These are phyloP conservation scores for Arctium lappa DNA, from an alignment of 129 eudicot species.

Conservation along the genomic window DNA sequence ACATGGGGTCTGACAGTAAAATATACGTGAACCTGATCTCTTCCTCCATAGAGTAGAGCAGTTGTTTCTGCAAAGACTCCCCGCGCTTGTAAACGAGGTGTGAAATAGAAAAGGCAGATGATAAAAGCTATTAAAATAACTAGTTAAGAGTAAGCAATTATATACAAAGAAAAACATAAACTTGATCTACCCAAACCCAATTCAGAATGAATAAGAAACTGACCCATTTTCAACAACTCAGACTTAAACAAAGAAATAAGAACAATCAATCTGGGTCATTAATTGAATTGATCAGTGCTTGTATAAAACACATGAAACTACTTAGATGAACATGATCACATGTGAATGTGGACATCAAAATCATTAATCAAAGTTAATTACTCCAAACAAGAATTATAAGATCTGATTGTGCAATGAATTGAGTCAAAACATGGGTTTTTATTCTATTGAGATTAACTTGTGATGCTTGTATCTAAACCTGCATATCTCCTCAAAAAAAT, in stretches of 20 bases:
- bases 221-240: background rate
- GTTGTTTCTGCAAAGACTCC: too few relatives aligned
- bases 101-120: background rate
- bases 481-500: constrained; percentile 89
- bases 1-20: background rate
- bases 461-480: constrained; percentile 61
- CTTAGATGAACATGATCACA: background rate
- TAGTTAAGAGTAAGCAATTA: background rate
- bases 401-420: constrained; percentile 3
- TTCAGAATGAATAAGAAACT: background rate
- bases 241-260: background rate
- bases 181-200: background rate
- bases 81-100: background rate
- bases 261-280: background rate
- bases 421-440: constrained; percentile 8
- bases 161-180: background rate
- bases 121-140: background rate
- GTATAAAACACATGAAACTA: background rate
- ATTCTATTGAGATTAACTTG: constrained; percentile 63
- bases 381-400: constrained; percentile 11
- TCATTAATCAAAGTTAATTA: background rate
- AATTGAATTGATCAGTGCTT: background rate
- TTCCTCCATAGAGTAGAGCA: background rate
- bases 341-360: constrained; percentile 17
- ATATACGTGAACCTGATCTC: background rate